phyloP scores from a whole-genome alignment of 495 filamentous ascomycete genomes.

The Parachaetomium inaequale region DNA sequence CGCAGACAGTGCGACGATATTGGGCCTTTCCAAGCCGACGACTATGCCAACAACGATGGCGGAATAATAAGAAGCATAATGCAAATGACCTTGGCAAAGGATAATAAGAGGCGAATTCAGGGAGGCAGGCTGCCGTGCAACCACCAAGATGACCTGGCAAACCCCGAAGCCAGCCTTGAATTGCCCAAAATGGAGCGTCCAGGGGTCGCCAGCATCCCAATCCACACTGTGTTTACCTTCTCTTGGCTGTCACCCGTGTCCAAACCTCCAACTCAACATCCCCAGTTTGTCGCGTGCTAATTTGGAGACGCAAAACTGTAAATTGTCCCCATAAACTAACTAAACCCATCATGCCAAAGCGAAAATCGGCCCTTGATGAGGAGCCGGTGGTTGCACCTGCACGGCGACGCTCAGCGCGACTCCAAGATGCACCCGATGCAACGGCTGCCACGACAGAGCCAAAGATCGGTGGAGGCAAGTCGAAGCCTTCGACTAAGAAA shows the following conservation, averaged over 20 bases:
- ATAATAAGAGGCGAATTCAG: too few relatives aligned
- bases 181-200: neutral
- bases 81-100: too few relatives aligned
- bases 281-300: neutral
- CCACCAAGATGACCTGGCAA: neutral
- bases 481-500: neutral
- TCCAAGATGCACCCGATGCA: neutral
- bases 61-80: too few relatives aligned
- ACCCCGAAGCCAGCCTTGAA: too few relatives aligned
- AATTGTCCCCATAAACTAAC: too few relatives aligned
- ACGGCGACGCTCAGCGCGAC: slow-evolving; percentile 25
- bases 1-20: too few relatives aligned
- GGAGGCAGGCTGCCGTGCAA: too few relatives aligned
- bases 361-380: slow-evolving; percentile 31
- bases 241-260: neutral
- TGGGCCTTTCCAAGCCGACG: too few relatives aligned
- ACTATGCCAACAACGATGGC: too few relatives aligned
- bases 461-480: neutral
- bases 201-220: neutral
- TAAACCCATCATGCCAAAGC: slow-evolving; percentile 35
- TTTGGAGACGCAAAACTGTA: neutral
- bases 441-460: neutral
- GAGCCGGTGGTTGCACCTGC: slow-evolving; percentile 12
- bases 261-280: neutral
- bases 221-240: neutral